Base-by-base conservation (phyloP, 1,284 basidiomycete species). In the Puccinia hordei region DNA sequence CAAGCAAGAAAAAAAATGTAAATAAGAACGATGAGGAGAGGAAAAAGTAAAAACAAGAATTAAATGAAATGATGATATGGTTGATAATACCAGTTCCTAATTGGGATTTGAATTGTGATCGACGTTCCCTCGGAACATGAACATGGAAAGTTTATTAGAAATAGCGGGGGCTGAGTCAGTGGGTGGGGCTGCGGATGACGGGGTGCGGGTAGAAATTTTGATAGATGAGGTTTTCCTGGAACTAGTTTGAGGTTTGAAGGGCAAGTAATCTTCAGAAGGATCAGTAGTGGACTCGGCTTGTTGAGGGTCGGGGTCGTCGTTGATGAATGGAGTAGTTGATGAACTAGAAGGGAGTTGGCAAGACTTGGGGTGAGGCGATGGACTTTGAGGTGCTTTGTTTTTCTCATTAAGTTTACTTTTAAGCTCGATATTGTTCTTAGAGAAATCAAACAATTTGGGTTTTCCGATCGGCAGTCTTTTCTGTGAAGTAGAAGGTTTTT, bases 381-480 rank as follows among this genome's bases (percentile, higher is more conserved):
- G 19, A n/a, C 35, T 35, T 66, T 24, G 38, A 24, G 63, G n/a
- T 0, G 35, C 41, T 44, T 8, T 9, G 22, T 2, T 66, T 46
- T 46, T 66, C 41, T 13, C 38, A 46, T 35, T 27, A 9, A 9
- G 10, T 33, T 53, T 46, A 12, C 12, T 69, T 41, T 27, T 53
- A 6, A 12, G 2, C 46, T 12, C 33, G 24, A 71, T 35, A 27
- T 1, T 30, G 17, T 19, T 33, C 46, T 51, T 73, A 17, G 71
- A 73, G n/a, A 73, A 73, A 33, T 73, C 71, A 22, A 73, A 73
- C 53, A 73, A 33, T 59, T 73, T 73, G 1, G 49, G 51, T 35
- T 35, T 38, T 6, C 49, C 71, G 22, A 53, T 73, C 27, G 53
- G 41, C 38, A 3, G 38, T n/a, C 41, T 38, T 24, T 66, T 66